Evolutionary conservation across 2,329 filamentous ascomycete genomes (phyloP), one percentile per base, ranked within the genome.

Genomic region (Xylaria multiplex): DNA sequence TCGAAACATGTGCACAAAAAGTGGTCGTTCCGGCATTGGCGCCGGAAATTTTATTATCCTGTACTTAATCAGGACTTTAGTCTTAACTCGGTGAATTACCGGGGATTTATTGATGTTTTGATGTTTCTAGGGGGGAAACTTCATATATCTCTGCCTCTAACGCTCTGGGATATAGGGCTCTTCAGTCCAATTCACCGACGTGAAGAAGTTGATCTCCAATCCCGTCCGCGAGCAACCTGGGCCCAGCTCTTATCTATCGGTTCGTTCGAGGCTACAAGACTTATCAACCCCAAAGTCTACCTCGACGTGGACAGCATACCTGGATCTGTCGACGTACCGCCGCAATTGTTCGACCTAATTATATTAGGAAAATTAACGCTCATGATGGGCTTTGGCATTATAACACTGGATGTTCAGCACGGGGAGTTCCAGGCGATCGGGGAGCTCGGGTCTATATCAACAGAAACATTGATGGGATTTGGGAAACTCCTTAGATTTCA

Each of bases 401-500:
- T 52, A 0, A 52, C 1, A 13, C 42, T 60, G 1, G 32, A 52
- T 43, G 46, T 14, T 5, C 19, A 35, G 14, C 2, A 32, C 2
- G 52, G 57, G 32, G 16, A 48, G 3, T 19, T 60, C 9, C 5
- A 30, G 3, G 57, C 57, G 14, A 6, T 30, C 46, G 24, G 32
- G 8, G 14, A 5, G 9, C n/a, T 30, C 6, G 57, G 57, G 4
- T 45, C 57, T 7, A 24, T 60, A 27, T 52, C 35, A 30, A 60
- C 57, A 19, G 46, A 60, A 35, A 22, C 30, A 14, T 7, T 60
- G 16, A 2, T 35, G 1, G 46, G 57, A 2, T 60, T 50, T 52
- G 57, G 57, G 5, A 60, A n/a, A 52, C 46, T 45, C 2, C 14
- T 60, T 16, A 50, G 57, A 43, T 60, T 60, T 22, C 57, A 52